Base-by-base conservation (phyloP, 2,329 filamentous ascomycete genomes). In the Claviceps maximensis region DNA sequence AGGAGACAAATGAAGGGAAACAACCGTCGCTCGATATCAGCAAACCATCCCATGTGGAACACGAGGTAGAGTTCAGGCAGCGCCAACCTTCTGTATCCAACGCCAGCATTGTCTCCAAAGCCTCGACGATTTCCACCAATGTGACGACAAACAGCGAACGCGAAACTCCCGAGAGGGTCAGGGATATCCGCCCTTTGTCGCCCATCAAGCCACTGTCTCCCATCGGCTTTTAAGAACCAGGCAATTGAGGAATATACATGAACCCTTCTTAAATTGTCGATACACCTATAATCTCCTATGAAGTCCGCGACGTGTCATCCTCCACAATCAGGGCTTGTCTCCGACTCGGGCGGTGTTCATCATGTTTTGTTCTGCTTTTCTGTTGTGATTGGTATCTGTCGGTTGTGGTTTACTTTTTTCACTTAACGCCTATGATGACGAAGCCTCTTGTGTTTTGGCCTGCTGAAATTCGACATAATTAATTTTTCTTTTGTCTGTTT, bases 121-220 rank as follows among this genome's bases (percentile, higher is more conserved):
- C 64, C 54, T 71, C 73, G 42, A 70, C 71, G 12, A 66, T 69
- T 29, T 72, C 75, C 36, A 73, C 73, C 15, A 72, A 69, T 10
- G 60, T 77, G 52, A 74, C 72, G n/a, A 67, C 72, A 49, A 68
- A 69, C 47, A 74, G 69, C 55, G 70, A 74, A 10, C 61, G 58
- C 33, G 62, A 64, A 48, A 53, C 54, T 38, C 56, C 69, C n/a
- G 67, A 56, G 17, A 40, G 40, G 19, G 33, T 54, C 9, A 50
- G 67, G 29, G 75, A 79, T 50, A 59, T 82, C 45, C 71, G 77
- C 45, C 79, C 79, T 2, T 65, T 85, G 38, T 84, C 82, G 55
- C 82, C 82, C 4, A 84, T 85, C 61, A 80, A 82, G 65, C 82
- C 82, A 44, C 66, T 84, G 47, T 84, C 80, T 38, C 81, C 81